A percentile compares a stretch with the other conserved stretches of the same genome.
phyloP scores from a whole-genome alignment of 2,329 filamentous ascomycete species.

The Phyllosticta citrichinensis region DNA sequence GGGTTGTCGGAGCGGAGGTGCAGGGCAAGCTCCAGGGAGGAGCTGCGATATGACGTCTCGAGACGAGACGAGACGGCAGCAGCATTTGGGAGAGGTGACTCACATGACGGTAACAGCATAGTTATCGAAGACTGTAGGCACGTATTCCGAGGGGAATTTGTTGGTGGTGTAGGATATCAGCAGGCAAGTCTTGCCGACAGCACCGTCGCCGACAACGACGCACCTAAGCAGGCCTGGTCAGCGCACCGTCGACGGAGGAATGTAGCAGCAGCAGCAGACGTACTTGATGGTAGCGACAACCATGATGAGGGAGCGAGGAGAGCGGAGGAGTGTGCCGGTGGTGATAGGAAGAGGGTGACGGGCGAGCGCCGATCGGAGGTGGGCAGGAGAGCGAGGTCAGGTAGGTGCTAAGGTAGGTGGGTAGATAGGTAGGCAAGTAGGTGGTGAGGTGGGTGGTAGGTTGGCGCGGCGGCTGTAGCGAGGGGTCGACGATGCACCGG shows the following conservation, averaged over 20 bases:
- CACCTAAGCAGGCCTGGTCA: constrained; percentile 50
- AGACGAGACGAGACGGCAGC: neutral
- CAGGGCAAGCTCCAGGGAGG: neutral
- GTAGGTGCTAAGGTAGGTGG: neutral
- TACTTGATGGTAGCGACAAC: constrained; percentile 34
- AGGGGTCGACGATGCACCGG: neutral
- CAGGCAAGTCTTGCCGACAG: constrained; percentile 97
- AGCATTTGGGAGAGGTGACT: constrained; percentile 1
- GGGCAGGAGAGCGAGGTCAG: constrained; percentile 12
- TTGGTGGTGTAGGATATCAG: constrained; percentile 99
- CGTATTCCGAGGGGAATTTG: constrained; percentile 99
- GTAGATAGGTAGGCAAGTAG: too few species aligned
- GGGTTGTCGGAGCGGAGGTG: neutral
- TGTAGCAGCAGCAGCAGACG: constrained; percentile 12
- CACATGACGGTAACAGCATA: constrained; percentile 99
- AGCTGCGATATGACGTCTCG: neutral
- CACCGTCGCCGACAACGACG: constrained; percentile 98
- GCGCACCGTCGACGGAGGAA: neutral
- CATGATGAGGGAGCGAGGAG: constrained; percentile 20
- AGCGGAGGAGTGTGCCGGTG: constrained; percentile 1
- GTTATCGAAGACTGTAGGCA: constrained; percentile 98
- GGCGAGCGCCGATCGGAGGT: constrained; percentile 12
- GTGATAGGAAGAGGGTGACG: constrained; percentile 1
- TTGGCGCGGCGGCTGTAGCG: neutral
- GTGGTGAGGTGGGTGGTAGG: constrained; percentile 8